phyloP scores from a whole-genome alignment of 345 rosid genomes.

The Populus tremula region DNA sequence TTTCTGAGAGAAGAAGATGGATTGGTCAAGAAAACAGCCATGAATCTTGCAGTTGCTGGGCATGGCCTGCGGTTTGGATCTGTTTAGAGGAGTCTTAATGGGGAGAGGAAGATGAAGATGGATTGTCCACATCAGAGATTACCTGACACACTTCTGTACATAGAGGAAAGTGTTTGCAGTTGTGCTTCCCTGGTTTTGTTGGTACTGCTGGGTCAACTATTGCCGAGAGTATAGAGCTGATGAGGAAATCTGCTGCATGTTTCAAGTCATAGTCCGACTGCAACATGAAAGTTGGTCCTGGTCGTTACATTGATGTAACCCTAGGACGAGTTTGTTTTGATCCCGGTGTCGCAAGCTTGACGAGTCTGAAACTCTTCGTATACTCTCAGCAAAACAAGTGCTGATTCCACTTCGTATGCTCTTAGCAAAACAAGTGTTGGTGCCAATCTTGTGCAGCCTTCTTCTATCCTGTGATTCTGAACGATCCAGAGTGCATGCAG shows the following conservation, averaged over 20 bases:
- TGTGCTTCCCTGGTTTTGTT: constrained; percentile 90
- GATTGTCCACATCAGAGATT: constrained; percentile 42
- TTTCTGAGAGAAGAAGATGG: constrained; percentile 56
- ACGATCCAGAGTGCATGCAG: background rate
- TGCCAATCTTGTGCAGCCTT: background rate
- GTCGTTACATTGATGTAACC: background rate
- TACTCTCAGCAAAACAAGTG: background rate
- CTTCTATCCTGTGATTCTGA: background rate
- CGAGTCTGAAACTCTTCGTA: background rate
- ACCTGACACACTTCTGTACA: constrained; percentile 57
- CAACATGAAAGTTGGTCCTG: constrained; percentile 6
- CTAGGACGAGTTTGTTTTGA: background rate
- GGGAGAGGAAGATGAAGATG: constrained; percentile 30
- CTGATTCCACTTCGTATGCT: too few species aligned
- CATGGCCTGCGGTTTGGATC: constrained; percentile 52
- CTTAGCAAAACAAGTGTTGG: background rate
- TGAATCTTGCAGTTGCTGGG: constrained; percentile 42
- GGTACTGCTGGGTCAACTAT: constrained; percentile 93
- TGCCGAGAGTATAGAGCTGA: constrained; percentile 69
- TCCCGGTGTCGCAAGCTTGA: background rate
- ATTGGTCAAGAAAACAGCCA: constrained; percentile 45
- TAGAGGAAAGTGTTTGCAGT: constrained; percentile 86
- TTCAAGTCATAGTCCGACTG: constrained; percentile 9
- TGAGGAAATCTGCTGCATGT: constrained; percentile 64
- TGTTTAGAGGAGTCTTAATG: constrained; percentile 26